Percentiles rank a stretch among this genome's conserved stretches.
These are phyloP conservation scores for Pseudogymnoascus sp. DNA, from an alignment of 2,329 filamentous ascomycete species.

Conservation along the genomic window DNA sequence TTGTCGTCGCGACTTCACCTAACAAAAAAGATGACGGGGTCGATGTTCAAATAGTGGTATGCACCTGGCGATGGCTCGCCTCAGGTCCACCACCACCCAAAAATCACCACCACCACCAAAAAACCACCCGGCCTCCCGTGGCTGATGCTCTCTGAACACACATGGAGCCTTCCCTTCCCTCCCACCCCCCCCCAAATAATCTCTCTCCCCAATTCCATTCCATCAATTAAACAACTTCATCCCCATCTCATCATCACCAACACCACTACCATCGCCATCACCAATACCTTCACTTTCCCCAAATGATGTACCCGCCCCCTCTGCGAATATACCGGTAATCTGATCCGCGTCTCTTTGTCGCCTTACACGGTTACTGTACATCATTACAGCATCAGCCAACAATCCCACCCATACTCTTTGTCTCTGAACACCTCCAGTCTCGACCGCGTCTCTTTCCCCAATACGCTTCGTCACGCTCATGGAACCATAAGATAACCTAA, in stretches of 20 bases:
- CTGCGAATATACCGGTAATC: not conserved
- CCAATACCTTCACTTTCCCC: constrained; percentile 6
- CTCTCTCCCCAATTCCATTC: not conserved
- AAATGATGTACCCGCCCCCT: not conserved
- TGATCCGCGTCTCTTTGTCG: constrained; percentile 1
- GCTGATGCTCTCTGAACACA: constrained; percentile 3
- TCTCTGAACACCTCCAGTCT: not conserved
- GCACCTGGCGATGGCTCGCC: constrained; percentile 7
- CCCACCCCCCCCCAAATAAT: not conserved
- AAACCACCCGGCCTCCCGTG: constrained; percentile 3
- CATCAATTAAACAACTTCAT: not conserved
- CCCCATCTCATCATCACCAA: not conserved
- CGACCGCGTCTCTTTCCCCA: not conserved
- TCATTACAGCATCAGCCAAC: not conserved
- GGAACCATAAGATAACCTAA: constrained; percentile 2
- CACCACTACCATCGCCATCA: not conserved
- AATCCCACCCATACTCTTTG: not conserved
- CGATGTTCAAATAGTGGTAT: constrained; percentile 1
- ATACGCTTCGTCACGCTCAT: constrained; percentile 5
- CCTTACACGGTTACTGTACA: not conserved
- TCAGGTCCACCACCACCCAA: constrained; percentile 8
- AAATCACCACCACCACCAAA: constrained; percentile 6
- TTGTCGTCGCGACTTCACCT: not conserved
- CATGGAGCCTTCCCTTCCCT: constrained; percentile 6
- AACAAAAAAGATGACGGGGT: not conserved